These are phyloP conservation scores for Russula foetens DNA, from an alignment of 768 basidiomycete genomes.

Conservation along the genomic window DNA sequence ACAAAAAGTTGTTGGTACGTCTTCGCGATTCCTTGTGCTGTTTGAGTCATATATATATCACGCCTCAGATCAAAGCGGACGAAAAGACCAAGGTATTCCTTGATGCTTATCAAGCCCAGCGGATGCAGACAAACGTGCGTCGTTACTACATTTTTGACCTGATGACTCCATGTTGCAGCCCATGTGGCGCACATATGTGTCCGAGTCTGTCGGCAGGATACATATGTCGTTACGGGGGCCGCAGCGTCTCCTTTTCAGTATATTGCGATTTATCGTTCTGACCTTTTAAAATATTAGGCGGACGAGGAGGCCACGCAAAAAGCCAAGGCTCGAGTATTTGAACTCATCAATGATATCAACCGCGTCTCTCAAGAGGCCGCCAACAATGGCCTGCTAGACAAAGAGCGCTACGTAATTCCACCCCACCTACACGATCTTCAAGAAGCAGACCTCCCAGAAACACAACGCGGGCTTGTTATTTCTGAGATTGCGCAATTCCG, in stretches of 20 bases:
- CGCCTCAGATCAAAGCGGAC: conserved; percentile 84
- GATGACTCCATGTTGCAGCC: conserved; percentile 5
- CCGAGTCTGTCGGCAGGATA: not conserved
- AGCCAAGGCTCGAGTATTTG: conserved; percentile 56
- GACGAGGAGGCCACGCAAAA: conserved; percentile 60
- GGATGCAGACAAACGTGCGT: conserved; percentile 77
- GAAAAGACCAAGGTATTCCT: conserved; percentile 88
- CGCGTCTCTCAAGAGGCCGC: conserved; percentile 67
- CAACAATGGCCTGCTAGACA: conserved; percentile 64
- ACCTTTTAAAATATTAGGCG: conserved; percentile 35
- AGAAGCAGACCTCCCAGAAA: conserved; percentile 95
- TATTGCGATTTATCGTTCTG: not conserved
- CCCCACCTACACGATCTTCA: conserved; percentile 96
- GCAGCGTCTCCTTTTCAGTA: not conserved
- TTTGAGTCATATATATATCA: conserved; percentile 29
- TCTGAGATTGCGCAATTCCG: conserved; percentile 96
- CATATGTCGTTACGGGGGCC: not conserved
- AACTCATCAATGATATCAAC: conserved; percentile 63
- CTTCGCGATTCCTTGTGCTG: conserved; percentile 2
- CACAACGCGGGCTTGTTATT: conserved; percentile 84
- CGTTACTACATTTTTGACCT: conserved; percentile 4
- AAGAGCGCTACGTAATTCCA: conserved; percentile 85
- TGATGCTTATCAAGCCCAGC: conserved; percentile 74
- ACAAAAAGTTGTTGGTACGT: conserved; percentile 66
- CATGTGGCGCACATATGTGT: not conserved